phyloP scores from a whole-genome alignment of 305 asterid species.

The Fraxinus greggii region DNA sequence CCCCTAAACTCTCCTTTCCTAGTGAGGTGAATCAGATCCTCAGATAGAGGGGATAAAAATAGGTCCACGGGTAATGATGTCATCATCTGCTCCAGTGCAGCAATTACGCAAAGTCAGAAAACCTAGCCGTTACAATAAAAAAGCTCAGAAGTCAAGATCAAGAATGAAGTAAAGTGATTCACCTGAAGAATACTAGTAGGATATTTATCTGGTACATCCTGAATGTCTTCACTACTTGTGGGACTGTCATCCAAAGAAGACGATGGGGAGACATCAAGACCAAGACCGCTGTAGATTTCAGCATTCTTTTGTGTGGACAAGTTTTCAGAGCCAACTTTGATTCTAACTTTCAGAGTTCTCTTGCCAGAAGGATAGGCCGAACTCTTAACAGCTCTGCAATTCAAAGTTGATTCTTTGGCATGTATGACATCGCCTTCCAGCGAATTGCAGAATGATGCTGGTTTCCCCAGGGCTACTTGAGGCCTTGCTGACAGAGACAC shows the following conservation, averaged over 20 bases:
- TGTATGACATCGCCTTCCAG: conserved; percentile 39
- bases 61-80: conserved; percentile 57
- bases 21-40: conserved; percentile 48
- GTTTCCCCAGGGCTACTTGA: conserved; percentile 44
- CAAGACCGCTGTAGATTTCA: conserved; percentile 89
- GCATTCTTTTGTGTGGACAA: conserved; percentile 69
- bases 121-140: background rate
- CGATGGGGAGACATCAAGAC: conserved; percentile 85
- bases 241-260: conserved; percentile 80
- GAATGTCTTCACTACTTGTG: conserved; percentile 43
- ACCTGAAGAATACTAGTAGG: conserved; percentile 95
- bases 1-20: conserved; percentile 43
- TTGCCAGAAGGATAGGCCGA: conserved; percentile 52
- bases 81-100: conserved; percentile 64
- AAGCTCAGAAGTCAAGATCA: conserved; percentile 15
- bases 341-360: conserved; percentile 73
- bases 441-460: conserved; percentile 35
- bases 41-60: conserved; percentile 80
- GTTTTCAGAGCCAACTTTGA: conserved; percentile 71
- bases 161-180: conserved; percentile 28
- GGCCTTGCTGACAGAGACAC: conserved; percentile 53
- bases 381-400: conserved; percentile 42
- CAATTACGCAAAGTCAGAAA: conserved; percentile 18
- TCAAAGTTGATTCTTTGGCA: conserved; percentile 49
- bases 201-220: conserved; percentile 55